A percentile compares a stretch with the other conserved stretches of the same genome.
Evolutionary conservation across 2,329 filamentous ascomycete genomes (phyloP).

Genomic region (Colletotrichum lentis): DNA sequence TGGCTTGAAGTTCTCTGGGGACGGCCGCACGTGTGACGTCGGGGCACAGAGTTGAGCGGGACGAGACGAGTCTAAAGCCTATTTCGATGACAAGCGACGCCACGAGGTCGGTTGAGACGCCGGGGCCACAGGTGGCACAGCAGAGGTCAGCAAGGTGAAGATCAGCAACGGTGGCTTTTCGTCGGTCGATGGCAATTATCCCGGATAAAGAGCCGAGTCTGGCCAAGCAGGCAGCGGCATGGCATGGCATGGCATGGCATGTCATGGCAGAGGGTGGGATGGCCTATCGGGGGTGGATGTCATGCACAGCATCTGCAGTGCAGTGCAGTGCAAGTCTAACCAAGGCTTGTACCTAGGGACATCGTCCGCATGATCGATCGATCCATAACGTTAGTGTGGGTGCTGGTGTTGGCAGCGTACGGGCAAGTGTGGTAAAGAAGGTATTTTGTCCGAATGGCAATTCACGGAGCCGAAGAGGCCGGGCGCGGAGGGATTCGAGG

Average conservation of each 20-base stretch:
- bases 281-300: neutral
- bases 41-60: neutral
- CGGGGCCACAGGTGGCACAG: neutral
- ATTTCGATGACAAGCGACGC: neutral
- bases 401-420: too few relatives aligned
- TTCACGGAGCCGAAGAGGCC: conserved; percentile 14
- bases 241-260: neutral
- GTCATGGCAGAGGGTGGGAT: neutral
- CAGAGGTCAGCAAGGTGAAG: neutral
- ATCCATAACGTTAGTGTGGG: too few relatives aligned
- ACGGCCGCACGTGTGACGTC: neutral
- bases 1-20: neutral
- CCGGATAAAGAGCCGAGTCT: neutral
- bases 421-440: too few relatives aligned
- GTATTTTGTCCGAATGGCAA: neutral
- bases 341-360: conserved; percentile 12
- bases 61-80: conserved; percentile 3
- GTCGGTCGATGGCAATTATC: neutral
- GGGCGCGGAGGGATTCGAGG: neutral
- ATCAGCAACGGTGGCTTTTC: conserved; percentile 10
- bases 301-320: neutral
- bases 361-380: neutral
- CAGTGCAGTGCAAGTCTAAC: conserved; percentile 14
- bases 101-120: neutral
- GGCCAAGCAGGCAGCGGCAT: conserved; percentile 20